Percentiles rank a stretch among this genome's conserved stretches.
These are phyloP conservation scores for Rugosomyces carneus DNA, from an alignment of 1,284 basidiomycete genomes.

Conservation along the genomic window DNA sequence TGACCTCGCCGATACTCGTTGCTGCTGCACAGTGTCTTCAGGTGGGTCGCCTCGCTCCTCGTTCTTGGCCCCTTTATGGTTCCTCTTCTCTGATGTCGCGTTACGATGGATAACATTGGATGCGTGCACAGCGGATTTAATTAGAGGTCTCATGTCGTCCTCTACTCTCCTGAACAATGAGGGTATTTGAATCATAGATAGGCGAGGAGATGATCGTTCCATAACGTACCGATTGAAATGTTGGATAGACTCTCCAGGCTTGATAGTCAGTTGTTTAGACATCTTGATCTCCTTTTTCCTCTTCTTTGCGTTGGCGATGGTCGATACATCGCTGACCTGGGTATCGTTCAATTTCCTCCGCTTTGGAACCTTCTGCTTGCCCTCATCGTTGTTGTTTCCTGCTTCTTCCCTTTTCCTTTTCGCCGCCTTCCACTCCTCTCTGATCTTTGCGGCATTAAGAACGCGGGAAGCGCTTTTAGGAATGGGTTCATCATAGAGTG, in stretches of 20 bases:
- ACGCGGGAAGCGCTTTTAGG: constrained; percentile 63
- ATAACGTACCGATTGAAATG: constrained; percentile 69
- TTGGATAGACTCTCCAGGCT: constrained; percentile 61
- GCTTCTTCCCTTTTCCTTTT: constrained; percentile 37
- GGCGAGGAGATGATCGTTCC: neutral
- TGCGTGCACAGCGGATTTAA: constrained; percentile 53
- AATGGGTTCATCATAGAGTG: constrained; percentile 46
- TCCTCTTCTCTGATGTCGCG: constrained; percentile 36
- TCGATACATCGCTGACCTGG: neutral
- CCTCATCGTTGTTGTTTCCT: constrained; percentile 18
- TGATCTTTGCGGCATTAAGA: constrained; percentile 53
- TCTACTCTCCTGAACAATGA: constrained; percentile 54
- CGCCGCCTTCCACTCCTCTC: constrained; percentile 47
- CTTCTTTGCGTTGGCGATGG: constrained; percentile 18
- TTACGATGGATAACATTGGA: constrained; percentile 48
- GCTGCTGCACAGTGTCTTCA: constrained; percentile 2
- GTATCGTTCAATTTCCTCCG: constrained; percentile 31
- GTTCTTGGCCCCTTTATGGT: constrained; percentile 23
- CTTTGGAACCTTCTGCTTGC: constrained; percentile 18
- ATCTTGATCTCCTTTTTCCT: constrained; percentile 17
- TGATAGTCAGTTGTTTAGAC: constrained; percentile 37
- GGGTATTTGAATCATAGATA: neutral
- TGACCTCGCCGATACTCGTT: constrained; percentile 7
- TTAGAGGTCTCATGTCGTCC: constrained; percentile 55
- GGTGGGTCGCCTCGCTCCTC: constrained; percentile 5